phyloP scores from a whole-genome alignment of 108 stramenopile genomes.

The Seminavis robusta region DNA sequence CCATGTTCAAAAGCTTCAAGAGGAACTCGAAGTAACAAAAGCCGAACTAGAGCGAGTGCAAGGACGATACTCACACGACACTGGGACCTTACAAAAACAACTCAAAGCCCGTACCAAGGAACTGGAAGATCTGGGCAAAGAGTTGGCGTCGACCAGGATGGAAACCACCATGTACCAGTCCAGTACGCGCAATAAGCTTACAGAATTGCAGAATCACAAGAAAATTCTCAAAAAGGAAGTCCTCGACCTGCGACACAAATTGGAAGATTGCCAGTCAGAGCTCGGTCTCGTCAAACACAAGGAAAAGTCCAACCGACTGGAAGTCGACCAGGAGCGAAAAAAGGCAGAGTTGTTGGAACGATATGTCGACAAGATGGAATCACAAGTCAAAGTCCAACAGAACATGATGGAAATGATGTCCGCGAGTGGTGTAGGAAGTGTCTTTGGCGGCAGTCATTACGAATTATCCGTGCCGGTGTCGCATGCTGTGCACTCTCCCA shows the following conservation, averaged over 20 bases:
- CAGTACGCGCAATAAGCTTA: constrained; percentile 60
- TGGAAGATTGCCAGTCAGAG: constrained; percentile 64
- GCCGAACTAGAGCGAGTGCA: constrained; percentile 44
- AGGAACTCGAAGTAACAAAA: constrained; percentile 42
- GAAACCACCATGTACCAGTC: constrained; percentile 81
- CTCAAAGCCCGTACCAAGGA: constrained; percentile 52
- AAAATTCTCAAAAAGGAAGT: constrained; percentile 88
- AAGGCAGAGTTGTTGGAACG: constrained; percentile 65
- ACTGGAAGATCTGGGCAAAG: constrained; percentile 63
- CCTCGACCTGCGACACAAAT: constrained; percentile 70
- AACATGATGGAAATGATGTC: constrained; percentile 92
- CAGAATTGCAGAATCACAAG: constrained; percentile 73
- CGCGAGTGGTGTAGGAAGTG: constrained; percentile 22
- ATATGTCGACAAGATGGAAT: constrained; percentile 80
- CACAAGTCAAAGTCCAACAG: constrained; percentile 83
- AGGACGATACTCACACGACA: too few species aligned
- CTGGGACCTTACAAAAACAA: constrained; percentile 37
- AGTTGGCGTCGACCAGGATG: constrained; percentile 68
- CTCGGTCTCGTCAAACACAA: constrained; percentile 50
- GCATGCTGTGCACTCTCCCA: constrained; percentile 1
- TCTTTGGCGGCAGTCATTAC: constrained; percentile 32
- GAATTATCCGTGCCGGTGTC: neutral
- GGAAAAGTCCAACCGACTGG: constrained; percentile 41
- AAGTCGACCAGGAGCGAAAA: constrained; percentile 59
- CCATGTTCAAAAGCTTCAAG: constrained; percentile 47